phyloP scores from a whole-genome alignment of 1,139 yeast genomes.

The Suhomyces coccinellae region DNA sequence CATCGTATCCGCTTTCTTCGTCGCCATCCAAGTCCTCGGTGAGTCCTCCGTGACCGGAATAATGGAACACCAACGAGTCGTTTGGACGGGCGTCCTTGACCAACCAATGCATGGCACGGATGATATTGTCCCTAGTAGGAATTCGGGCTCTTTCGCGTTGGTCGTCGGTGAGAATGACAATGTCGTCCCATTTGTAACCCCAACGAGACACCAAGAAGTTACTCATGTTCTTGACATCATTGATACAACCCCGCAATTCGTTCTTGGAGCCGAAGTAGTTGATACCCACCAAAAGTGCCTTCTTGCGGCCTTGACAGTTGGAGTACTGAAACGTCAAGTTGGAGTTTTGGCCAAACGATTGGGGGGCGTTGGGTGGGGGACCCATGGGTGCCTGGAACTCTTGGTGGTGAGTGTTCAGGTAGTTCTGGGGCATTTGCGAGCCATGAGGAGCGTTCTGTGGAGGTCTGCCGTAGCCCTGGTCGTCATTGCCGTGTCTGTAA shows the following conservation, averaged over 20 bases:
- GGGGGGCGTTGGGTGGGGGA: conserved; percentile 22
- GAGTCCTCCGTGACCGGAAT: conserved; percentile 93
- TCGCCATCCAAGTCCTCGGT: conserved; percentile 81
- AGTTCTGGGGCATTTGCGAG: conserved; percentile 13
- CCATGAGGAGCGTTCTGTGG: conserved; percentile 11
- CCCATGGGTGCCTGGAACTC: conserved; percentile 8
- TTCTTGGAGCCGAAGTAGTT: conserved; percentile 78
- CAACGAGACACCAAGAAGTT: conserved; percentile 53
- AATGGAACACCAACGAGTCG: conserved; percentile 82
- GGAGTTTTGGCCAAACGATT: conserved; percentile 25
- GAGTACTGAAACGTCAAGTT: conserved; percentile 53
- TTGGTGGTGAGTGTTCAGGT: conserved; percentile 12
- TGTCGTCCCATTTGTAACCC: conserved; percentile 76
- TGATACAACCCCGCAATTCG: conserved; percentile 82
- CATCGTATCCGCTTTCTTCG: conserved; percentile 88
- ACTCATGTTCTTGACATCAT: conserved; percentile 70
- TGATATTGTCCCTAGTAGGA: conserved; percentile 77
- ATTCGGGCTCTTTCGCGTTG: conserved; percentile 59
- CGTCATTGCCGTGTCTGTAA: conserved; percentile 5
- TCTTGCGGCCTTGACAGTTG: conserved; percentile 70
- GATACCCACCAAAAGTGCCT: conserved; percentile 84
- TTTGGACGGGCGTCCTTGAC: conserved; percentile 82
- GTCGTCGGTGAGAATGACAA: conserved; percentile 83
- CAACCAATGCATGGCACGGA: conserved; percentile 90
- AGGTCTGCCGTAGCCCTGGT: conserved; percentile 11